Evolutionary conservation across 2,329 filamentous ascomycete species (phyloP).

Genomic region (Hypoxylon sp.): DNA sequence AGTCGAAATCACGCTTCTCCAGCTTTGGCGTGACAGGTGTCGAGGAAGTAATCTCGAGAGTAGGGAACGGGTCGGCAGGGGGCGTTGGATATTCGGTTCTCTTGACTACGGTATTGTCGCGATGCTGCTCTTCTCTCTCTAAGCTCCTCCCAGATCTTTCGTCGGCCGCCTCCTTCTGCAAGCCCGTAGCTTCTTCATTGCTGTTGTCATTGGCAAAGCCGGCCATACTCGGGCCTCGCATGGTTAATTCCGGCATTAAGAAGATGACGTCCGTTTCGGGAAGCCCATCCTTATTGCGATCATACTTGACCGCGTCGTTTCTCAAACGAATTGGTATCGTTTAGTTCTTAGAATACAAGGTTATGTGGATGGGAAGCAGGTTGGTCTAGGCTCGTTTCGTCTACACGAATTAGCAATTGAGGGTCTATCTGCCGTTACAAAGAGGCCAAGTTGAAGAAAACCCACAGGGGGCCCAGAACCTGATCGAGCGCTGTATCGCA

Average conservation of each 20-base stretch:
- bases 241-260: conserved; percentile 32
- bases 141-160: conserved; percentile 43
- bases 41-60: conserved; percentile 43
- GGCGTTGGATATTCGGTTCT: conserved; percentile 32
- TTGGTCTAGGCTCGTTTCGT: neutral
- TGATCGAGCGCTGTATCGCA: conserved; percentile 19
- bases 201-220: neutral
- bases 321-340: neutral
- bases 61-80: conserved; percentile 43
- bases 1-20: conserved; percentile 10
- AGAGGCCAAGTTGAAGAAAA: conserved; percentile 32
- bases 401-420: neutral
- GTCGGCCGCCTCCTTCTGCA: conserved; percentile 14
- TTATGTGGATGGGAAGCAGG: neutral
- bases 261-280: conserved; percentile 24
- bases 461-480: conserved; percentile 26
- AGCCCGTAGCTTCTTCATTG: neutral
- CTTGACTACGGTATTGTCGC: conserved; percentile 23
- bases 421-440: conserved; percentile 15
- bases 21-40: conserved; percentile 36
- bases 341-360: neutral
- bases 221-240: conserved; percentile 19
- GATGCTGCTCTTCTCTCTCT: conserved; percentile 30
- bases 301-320: conserved; percentile 1
- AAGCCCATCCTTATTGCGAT: conserved; percentile 27